Evolutionary conservation across 2,329 filamentous ascomycete genomes (phyloP).

Genomic region (Arthroderma uncinatum): DNA sequence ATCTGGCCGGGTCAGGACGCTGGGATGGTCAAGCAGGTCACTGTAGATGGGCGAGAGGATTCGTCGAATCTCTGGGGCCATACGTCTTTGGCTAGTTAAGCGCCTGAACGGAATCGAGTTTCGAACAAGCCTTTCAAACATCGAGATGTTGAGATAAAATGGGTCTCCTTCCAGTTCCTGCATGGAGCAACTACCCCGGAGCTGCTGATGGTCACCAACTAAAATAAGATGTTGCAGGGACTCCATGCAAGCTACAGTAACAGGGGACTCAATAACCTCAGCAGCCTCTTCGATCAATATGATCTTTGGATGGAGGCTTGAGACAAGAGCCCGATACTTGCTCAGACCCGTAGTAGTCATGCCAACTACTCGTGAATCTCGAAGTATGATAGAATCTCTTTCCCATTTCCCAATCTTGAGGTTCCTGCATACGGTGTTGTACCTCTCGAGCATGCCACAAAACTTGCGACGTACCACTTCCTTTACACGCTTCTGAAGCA

Average conservation of each 20-base stretch:
- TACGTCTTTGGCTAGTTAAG: conserved; percentile 58
- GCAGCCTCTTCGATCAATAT: conserved; percentile 72
- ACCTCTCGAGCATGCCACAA: conserved; percentile 40
- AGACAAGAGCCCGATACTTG: conserved; percentile 64
- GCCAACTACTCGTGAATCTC: conserved; percentile 49
- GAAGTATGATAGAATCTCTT: conserved; percentile 49
- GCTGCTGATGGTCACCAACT: conserved; percentile 71
- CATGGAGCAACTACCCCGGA: conserved; percentile 56
- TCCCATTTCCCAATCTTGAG: conserved; percentile 50
- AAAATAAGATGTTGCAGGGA: conserved; percentile 54
- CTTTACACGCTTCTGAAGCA: conserved; percentile 49
- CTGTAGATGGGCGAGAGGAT: conserved; percentile 53
- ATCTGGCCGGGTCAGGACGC: conserved; percentile 43
- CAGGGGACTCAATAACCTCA: conserved; percentile 52
- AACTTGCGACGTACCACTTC: conserved; percentile 38
- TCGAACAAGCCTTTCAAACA: conserved; percentile 68
- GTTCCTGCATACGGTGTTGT: conserved; percentile 41
- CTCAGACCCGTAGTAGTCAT: conserved; percentile 70
- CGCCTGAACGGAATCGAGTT: conserved; percentile 53
- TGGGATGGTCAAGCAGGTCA: conserved; percentile 46
- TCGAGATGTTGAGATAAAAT: conserved; percentile 58
- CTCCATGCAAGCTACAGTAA: conserved; percentile 50
- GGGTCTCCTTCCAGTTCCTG: conserved; percentile 48
- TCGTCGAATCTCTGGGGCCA: conserved; percentile 57
- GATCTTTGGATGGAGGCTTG: conserved; percentile 53